Base-by-base conservation (phyloP, 1,284 basidiomycete species). In the Lentinula novae-zelandiae region DNA sequence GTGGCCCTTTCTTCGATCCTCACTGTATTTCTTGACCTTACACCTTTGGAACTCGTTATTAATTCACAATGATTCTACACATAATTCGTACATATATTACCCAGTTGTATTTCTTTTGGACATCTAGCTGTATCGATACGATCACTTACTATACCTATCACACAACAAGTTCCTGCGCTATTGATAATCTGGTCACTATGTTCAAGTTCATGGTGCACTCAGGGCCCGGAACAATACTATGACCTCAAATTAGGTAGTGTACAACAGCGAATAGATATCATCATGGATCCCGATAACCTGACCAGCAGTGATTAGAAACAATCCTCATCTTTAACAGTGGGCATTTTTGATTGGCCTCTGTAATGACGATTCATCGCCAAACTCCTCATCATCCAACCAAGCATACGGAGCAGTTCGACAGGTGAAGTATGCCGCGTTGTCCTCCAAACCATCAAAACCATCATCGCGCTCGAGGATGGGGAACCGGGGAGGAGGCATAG, bases 381-480 rank as follows among this genome's bases (percentile, higher is more conserved):
- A 27, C 17, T 51, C 31, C n/a, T 58, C 57, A n/a, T 52, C 57
- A 12, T 54, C 27, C 6, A 58, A 39, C 39, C 38, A 40, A 22
- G 22, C 39, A 56, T 42, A 42, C 10, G 48, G 57, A 39, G 49
- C 38, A 17, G 57, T 40, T 31, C 20, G 57, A 31, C 57, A 58
- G n/a, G 57, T 58, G 12, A 33, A 58, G 34, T 42, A 58, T 1
- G 57, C 57, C 9, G 31, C 49, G 27, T 58, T 44, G 27, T 58
- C 57, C 20, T 54, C 54, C n/a, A 20, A 15, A 10, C 22, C 46
- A 12, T 58, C 57, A 17, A 44, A 31, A 3, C 31, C 49, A 34
- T 44, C 49, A 6, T 58, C 57, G 7, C 31, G 15, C 36, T 58
- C 57, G 17, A 33, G 39, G 5, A 52, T 53, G 22, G 49, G 48